phyloP scores from a whole-genome alignment of 352 stramenopile species.

The Globisporangium spinosum region DNA sequence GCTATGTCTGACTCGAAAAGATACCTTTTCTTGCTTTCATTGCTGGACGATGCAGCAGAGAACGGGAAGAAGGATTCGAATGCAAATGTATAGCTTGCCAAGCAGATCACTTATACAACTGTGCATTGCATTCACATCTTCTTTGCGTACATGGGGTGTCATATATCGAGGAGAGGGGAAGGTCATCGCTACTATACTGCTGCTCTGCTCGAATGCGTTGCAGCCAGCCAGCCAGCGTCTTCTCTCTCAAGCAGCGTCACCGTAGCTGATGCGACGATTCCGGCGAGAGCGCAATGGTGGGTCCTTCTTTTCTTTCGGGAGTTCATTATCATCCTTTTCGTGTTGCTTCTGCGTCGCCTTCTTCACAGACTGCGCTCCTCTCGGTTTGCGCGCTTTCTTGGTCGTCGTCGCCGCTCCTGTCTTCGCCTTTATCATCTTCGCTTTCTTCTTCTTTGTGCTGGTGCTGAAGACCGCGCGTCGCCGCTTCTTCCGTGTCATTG shows the following conservation, averaged over 20 bases:
- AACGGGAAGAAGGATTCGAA: background rate
- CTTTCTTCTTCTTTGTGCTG: slow-evolving; percentile 1
- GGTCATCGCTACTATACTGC: background rate
- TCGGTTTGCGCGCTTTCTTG: background rate
- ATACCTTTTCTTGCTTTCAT: background rate
- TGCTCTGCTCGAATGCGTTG: background rate
- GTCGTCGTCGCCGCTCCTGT: background rate
- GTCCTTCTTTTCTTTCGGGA: too few species aligned
- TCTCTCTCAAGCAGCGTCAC: background rate
- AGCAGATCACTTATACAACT: background rate
- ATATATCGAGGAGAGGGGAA: background rate
- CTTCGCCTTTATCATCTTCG: background rate
- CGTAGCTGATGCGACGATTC: slow-evolving; percentile 14
- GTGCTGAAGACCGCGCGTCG: slow-evolving; percentile 2
- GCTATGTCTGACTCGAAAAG: background rate
- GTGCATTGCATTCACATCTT: background rate
- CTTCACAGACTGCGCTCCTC: background rate
- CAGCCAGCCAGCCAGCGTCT: background rate
- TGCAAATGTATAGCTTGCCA: too few species aligned
- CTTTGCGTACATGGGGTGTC: background rate
- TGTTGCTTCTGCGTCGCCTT: background rate
- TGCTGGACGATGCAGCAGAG: background rate
- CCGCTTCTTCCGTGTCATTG: slow-evolving; percentile 16
- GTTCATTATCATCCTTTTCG: too few species aligned
- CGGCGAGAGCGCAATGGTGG: background rate